Evolutionary conservation across 345 rosid species (phyloP), one percentile per base, ranked within the genome.

Genomic region (Gynandropsis gynandra): DNA sequence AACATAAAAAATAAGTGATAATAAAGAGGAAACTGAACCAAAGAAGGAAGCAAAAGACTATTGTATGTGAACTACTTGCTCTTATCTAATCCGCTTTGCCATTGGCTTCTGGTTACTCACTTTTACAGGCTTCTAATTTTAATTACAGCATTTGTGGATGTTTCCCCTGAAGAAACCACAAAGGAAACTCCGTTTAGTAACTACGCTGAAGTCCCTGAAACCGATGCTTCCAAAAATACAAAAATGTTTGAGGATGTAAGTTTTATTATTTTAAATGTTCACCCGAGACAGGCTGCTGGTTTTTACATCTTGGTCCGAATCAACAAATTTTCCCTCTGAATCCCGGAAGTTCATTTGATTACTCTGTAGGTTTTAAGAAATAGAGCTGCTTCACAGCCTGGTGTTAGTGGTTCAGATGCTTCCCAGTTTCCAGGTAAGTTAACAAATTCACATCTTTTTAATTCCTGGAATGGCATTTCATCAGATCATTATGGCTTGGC

Each of bases 71-170:
- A 29, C 49, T 38, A 54, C 18, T 12, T 17, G 24, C 29, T 56
- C 42, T 51, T 50, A 15, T 50, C 16, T 44, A 9, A 50, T 20
- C 12, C 37, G 5, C 17, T 40, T 27, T 16, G 32, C 43, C 20
- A 27, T n/a, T 9, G 18, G 16, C 44, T 58, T 19, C 41, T 45
- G 14, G 37, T 52, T 39, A 52, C 21, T 56, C 42, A 35, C 29
- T 42, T 48, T 61, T 60, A 47, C 56, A 18, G 66, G 29, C 5
- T 40, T 65, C 32, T 46, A 1, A 45, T 41, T 34, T 32, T 12
- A 20, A 47, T 54, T 71, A 58, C 80, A 90, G 96, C 92, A 64
- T 90, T 86, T 70, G 82, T 83, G 19, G 98, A 87, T 47, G 65
- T 90, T 44, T 79, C 98, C 53, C 87, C 92, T 0, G 89, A 83